Evolutionary conservation across 495 filamentous ascomycete species (phyloP).

Genomic region (Penicillium canariense): DNA sequence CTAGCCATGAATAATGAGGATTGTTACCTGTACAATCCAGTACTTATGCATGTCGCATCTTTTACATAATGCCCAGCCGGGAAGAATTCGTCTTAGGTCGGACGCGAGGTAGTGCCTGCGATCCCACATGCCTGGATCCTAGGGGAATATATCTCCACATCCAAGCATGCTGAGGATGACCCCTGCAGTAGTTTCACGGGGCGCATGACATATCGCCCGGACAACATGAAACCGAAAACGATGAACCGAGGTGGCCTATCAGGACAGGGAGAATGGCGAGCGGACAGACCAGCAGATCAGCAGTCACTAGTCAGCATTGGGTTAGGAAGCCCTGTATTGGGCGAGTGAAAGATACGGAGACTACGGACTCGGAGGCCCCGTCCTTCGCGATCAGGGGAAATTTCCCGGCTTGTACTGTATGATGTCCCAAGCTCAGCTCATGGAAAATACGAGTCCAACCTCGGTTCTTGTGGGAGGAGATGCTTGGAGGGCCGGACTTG

Average conservation of each 20-base stretch:
- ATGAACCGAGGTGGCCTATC: slow-evolving; percentile 8
- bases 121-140: slow-evolving; percentile 3
- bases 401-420: too few species aligned
- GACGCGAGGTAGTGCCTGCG: slow-evolving; percentile 1
- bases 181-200: slow-evolving; percentile 24
- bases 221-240: slow-evolving; percentile 20
- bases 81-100: slow-evolving; percentile 13
- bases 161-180: slow-evolving; percentile 7
- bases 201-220: neutral
- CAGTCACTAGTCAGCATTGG: neutral
- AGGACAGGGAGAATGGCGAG: neutral
- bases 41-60: neutral
- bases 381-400: neutral
- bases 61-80: neutral
- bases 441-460: too few species aligned
- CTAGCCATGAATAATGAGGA: neutral
- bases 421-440: too few species aligned
- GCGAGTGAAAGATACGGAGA: neutral
- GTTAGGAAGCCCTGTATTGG: neutral
- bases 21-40: too few species aligned
- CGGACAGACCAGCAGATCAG: neutral
- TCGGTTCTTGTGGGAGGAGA: too few species aligned
- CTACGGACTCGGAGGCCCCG: neutral
- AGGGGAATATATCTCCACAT: slow-evolving; percentile 12
- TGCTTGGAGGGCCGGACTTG: neutral